A percentile compares a stretch with the other conserved stretches of the same genome.
Conservation (phyloP, 2,329 filamentous ascomycete genomes). For the Fonsecaea erecta region DNA sequence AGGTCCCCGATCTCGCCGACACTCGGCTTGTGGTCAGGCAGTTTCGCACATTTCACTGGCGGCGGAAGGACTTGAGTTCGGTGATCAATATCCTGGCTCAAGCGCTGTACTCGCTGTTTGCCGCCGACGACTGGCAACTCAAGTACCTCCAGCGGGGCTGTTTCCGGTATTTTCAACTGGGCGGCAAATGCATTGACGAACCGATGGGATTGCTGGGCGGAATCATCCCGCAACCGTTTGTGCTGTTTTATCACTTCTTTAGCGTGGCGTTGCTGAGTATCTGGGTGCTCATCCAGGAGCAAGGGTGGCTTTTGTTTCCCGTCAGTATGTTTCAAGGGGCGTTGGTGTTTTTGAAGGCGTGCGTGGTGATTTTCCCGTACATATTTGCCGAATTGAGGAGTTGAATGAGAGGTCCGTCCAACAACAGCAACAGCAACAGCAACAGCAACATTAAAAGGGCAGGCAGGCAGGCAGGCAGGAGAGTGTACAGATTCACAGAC, state of each 20-base stretch:
- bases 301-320: conserved; percentile 63
- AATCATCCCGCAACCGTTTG: conserved; percentile 74
- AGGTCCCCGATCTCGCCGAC: conserved; percentile 72
- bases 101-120: conserved; percentile 89
- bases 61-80: conserved; percentile 76
- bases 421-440: neutral
- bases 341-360: conserved; percentile 78
- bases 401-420: conserved; percentile 34
- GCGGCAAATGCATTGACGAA: conserved; percentile 72
- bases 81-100: conserved; percentile 98
- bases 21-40: conserved; percentile 67
- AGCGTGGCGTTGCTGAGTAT: conserved; percentile 86
- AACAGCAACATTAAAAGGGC: neutral
- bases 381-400: conserved; percentile 69
- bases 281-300: conserved; percentile 65
- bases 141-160: conserved; percentile 84
- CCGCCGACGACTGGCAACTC: conserved; percentile 74
- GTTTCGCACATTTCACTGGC: conserved; percentile 82
- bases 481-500: neutral
- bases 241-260: conserved; percentile 93
- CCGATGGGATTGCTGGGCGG: conserved; percentile 83
- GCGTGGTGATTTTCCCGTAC: conserved; percentile 80
- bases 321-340: conserved; percentile 68
- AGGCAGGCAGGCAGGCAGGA: neutral
- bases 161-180: conserved; percentile 85